phyloP scores from a whole-genome alignment of 140 eudicot genomes.

The Cichorium intybus region DNA sequence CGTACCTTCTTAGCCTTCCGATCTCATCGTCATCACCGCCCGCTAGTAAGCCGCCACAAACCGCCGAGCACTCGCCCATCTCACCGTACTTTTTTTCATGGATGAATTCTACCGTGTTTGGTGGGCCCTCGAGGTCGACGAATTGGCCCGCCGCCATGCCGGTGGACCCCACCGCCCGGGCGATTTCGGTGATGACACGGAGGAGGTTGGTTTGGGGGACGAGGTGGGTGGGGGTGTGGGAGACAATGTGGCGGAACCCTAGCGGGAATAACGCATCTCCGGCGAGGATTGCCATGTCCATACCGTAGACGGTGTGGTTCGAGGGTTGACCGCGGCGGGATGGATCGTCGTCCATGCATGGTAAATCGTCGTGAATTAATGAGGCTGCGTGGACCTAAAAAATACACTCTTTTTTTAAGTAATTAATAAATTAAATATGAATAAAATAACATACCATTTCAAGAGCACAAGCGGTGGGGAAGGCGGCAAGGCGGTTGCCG shows the following conservation, averaged over 20 bases:
- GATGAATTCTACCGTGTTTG: conserved; percentile 68
- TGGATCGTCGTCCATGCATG: conserved; percentile 87
- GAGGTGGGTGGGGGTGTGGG: conserved; percentile 65
- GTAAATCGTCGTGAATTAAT: conserved; percentile 81
- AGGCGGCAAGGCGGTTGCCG: conserved; percentile 86
- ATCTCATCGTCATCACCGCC: conserved; percentile 83
- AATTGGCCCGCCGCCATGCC: conserved; percentile 99
- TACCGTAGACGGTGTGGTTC: conserved; percentile 82
- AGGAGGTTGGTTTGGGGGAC: conserved; percentile 72
- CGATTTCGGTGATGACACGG: conserved; percentile 77
- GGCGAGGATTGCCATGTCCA: conserved; percentile 85
- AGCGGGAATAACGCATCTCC: conserved; percentile 92
- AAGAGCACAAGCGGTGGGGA: conserved; percentile 98
- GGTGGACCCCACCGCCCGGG: conserved; percentile 92
- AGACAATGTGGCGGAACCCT: conserved; percentile 89
- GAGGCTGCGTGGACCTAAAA: conserved; percentile 79
- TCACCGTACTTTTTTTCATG: conserved; percentile 93
- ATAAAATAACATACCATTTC: conserved; percentile 64
- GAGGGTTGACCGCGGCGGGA: conserved; percentile 89
- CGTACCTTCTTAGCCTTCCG: conserved; percentile 65
- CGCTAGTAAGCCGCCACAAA: conserved; percentile 77
- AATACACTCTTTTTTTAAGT: not conserved
- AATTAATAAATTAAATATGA: not conserved
- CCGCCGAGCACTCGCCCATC: conserved; percentile 93
- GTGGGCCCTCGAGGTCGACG: conserved; percentile 81